Percentiles rank a stretch among this genome's conserved stretches.
Conservation (phyloP, 108 stramenopile species). For the Halocafeteria seosinensis region DNA sequence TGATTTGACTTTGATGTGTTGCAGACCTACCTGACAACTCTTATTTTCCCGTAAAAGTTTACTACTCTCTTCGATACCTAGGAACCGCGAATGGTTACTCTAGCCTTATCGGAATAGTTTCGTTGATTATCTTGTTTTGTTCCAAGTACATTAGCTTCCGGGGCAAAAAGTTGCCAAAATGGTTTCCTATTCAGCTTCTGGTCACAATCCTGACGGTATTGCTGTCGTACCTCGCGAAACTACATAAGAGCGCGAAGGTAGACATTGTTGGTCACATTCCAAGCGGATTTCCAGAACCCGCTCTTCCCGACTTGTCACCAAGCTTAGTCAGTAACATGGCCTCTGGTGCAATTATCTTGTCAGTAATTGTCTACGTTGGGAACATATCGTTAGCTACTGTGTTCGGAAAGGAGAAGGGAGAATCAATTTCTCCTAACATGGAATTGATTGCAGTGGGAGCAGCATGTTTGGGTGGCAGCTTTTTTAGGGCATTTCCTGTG, state of each 20-base stretch:
- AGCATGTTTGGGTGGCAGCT: slow-evolving; percentile 44
- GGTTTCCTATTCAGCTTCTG: neutral
- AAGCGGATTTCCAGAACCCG: neutral
- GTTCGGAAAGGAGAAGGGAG: slow-evolving; percentile 38
- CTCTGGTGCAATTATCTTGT: slow-evolving; percentile 16
- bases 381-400: slow-evolving; percentile 57
- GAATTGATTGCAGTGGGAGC: slow-evolving; percentile 56
- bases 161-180: neutral
- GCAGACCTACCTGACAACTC: too few relatives aligned
- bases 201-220: neutral
- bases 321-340: slow-evolving; percentile 17
- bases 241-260: neutral
- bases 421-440: slow-evolving; percentile 44
- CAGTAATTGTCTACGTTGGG: slow-evolving; percentile 52
- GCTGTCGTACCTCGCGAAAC: neutral
- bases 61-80: too few relatives aligned
- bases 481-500: slow-evolving; percentile 32
- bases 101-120: too few relatives aligned
- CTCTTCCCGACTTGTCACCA: neutral
- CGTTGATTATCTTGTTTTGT: neutral
- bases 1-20: too few relatives aligned
- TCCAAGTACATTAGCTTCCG: neutral
- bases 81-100: too few relatives aligned
- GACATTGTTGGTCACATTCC: neutral
- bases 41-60: too few relatives aligned